Evolutionary conservation across 768 basidiomycete genomes (phyloP), one percentile per base, ranked within the genome.

Genomic region (Kwoniella sp.): DNA sequence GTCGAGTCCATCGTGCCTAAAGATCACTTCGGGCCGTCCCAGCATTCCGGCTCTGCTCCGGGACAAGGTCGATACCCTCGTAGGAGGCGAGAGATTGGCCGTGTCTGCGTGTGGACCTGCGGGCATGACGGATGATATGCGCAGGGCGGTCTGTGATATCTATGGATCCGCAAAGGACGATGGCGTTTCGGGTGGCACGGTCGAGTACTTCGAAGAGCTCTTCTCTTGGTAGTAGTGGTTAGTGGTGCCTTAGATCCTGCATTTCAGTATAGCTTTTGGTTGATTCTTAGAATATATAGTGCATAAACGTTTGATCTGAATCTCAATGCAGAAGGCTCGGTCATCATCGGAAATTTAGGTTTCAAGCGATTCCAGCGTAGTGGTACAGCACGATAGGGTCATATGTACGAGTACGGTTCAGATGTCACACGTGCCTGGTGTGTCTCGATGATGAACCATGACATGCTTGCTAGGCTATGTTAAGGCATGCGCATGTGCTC

Each of bases 151-250:
- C 13, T 23, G 31, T 9, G 37, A 47, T 11, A 26, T 41, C 15
- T 69, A 69, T 65, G 72, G 72, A 5, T 50, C 50, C 2, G 56
- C 54, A 2, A 47, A 69, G 25, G 61, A 58, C 5, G 51, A 52
- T 23, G 41, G 68, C 30, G 57, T 71, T 13, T 30, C 30, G 11
- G 72, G 60, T 9, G 28, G 45, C 2, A 61, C 58, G 4, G 30
- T 71, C 11, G 72, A 71, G 34, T 69, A 71, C 29, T 71, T 66
- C 34, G 72, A 71, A 45, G 67, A 73, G 29, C 50, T 52, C 22
- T 73, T 71, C 41, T 57, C 55, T 15, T 73, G 72, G 72, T 73
- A 71, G 54, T 25, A 11, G 29, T 37, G 31, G 31, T 30, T n/a
- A 20, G n/a, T 45, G 41, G 41, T 3, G 41, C n/a, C n/a, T n/a